Percentiles rank a stretch among this genome's conserved stretches.
These are phyloP conservation scores for Phytopythium boreale DNA, from an alignment of 352 stramenopile species.

Conservation along the genomic window DNA sequence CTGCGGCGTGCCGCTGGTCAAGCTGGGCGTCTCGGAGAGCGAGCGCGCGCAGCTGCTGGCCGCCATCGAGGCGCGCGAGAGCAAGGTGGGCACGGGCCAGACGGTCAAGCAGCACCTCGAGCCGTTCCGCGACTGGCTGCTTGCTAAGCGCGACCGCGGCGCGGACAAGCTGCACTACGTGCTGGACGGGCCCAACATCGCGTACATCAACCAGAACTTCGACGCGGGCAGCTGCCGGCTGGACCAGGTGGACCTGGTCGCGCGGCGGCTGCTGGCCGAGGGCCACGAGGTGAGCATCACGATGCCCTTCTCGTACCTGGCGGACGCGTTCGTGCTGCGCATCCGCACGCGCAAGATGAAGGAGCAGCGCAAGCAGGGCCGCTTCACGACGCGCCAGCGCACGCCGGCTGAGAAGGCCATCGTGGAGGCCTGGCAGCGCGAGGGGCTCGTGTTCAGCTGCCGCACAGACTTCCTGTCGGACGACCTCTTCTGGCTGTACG, in stretches of 20 bases:
- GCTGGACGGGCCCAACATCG: conserved; percentile 97
- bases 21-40: conserved; percentile 31
- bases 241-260: conserved; percentile 93
- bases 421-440: conserved; percentile 57
- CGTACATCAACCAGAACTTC: conserved; percentile 97
- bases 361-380: conserved; percentile 41
- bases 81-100: conserved; percentile 31
- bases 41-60: conserved; percentile 46
- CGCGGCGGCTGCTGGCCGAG: conserved; percentile 76
- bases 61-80: conserved; percentile 55
- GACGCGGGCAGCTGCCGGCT: conserved; percentile 90
- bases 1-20: conserved; percentile 41
- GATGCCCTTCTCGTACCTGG: conserved; percentile 64
- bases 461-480: conserved; percentile 84
- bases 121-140: conserved; percentile 68
- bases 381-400: conserved; percentile 45
- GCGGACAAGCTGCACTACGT: conserved; percentile 71
- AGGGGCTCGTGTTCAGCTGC: conserved; percentile 91
- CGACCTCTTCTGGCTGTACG: conserved; percentile 99
- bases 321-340: conserved; percentile 55
- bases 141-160: conserved; percentile 21
- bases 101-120: conserved; percentile 55
- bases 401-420: conserved; percentile 54
- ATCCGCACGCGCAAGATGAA: conserved; percentile 55
- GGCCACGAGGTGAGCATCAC: conserved; percentile 81